These are phyloP conservation scores for Noccaea bulbosa DNA, from an alignment of 345 rosid species.

Conservation along the genomic window DNA sequence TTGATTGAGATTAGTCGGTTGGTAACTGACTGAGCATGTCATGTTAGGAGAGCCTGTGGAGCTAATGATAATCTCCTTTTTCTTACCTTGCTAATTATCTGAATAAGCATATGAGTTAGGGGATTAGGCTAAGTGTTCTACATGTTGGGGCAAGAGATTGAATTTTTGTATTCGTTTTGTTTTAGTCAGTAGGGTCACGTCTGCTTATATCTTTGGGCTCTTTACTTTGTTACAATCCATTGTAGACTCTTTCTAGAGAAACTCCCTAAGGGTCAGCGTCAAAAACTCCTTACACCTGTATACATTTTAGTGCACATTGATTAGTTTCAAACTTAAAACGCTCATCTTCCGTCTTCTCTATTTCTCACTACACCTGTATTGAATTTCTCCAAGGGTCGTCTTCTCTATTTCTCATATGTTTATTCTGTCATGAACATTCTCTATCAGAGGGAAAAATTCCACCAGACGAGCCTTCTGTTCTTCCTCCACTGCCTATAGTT, in stretches of 20 bases:
- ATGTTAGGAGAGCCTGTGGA: no score
- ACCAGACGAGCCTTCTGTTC: conserved; percentile 86
- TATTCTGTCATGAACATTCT: conserved; percentile 16
- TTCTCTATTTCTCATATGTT: conserved; percentile 20
- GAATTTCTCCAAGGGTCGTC: no score
- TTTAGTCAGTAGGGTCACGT: neutral
- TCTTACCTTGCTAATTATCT: neutral
- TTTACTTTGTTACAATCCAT: neutral
- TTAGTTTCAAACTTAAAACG: conserved; percentile 10
- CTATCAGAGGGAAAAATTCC: conserved; percentile 86
- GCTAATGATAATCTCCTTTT: neutral
- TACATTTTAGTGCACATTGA: conserved; percentile 3
- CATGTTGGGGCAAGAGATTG: neutral
- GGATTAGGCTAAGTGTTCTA: conserved; percentile 13
- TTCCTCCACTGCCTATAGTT: conserved; percentile 79
- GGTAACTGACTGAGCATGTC: neutral
- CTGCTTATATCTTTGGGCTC: neutral
- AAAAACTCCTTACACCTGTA: neutral
- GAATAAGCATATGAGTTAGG: neutral
- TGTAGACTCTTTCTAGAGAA: conserved; percentile 20
- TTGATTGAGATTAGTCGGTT: neutral
- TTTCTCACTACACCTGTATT: no score
- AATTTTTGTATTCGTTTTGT: conserved; percentile 19
- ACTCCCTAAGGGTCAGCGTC: neutral
- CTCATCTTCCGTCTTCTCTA: conserved; percentile 5